Evolutionary conservation across 768 basidiomycete genomes (phyloP).

Genomic region (Amanita thiersii): DNA sequence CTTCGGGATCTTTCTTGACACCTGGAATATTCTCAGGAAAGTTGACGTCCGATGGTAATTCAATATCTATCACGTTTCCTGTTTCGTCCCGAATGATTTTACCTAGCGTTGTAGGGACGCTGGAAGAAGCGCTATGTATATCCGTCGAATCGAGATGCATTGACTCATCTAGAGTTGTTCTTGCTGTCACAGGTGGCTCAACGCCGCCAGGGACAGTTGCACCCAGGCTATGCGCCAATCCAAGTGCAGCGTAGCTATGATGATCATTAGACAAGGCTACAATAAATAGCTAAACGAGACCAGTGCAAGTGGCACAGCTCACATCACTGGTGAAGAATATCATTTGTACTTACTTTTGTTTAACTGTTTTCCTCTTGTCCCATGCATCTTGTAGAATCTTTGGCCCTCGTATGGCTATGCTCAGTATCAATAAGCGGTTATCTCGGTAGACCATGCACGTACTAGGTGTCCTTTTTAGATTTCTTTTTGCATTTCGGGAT

Average conservation of each 20-base stretch:
- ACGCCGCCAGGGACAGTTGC: slow-evolving; percentile 63
- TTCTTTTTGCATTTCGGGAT: slow-evolving; percentile 65
- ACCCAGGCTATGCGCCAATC: slow-evolving; percentile 62
- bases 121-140: slow-evolving; percentile 11
- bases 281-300: background rate
- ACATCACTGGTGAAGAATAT: background rate
- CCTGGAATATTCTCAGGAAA: slow-evolving; percentile 3
- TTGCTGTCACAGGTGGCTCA: too few relatives aligned
- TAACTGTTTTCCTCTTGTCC: slow-evolving; percentile 82
- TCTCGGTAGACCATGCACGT: slow-evolving; percentile 16
- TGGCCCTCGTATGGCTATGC: slow-evolving; percentile 69
- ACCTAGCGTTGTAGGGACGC: slow-evolving; percentile 61
- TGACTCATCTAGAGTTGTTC: too few relatives aligned
- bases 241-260: slow-evolving; percentile 66
- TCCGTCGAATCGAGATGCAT: too few relatives aligned
- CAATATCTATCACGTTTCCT: slow-evolving; percentile 68
- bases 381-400: slow-evolving; percentile 76
- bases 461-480: slow-evolving; percentile 75
- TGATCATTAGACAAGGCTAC: background rate
- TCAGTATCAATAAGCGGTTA: slow-evolving; percentile 7
- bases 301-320: background rate
- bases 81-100: slow-evolving; percentile 74
- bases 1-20: slow-evolving; percentile 17
- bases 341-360: slow-evolving; percentile 74
- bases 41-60: slow-evolving; percentile 49